Evolutionary conservation across 306 rosid genomes (phyloP).

Genomic region (Rosa rugosa): DNA sequence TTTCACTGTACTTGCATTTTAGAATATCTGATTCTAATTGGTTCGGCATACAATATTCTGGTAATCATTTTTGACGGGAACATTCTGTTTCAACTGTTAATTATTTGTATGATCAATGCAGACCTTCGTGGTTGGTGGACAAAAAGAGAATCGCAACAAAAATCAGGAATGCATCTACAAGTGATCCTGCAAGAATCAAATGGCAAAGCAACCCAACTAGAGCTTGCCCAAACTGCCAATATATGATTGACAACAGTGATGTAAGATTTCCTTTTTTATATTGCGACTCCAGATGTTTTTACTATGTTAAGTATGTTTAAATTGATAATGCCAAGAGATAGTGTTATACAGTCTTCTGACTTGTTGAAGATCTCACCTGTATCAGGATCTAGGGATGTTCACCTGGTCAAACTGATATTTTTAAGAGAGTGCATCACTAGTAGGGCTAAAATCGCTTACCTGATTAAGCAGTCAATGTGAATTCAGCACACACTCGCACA

Average conservation of each 20-base stretch:
- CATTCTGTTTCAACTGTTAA: constrained; percentile 4
- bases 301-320: not conserved
- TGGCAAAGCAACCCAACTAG: constrained; percentile 83
- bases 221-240: constrained; percentile 75
- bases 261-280: constrained; percentile 34
- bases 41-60: not conserved
- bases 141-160: constrained; percentile 84
- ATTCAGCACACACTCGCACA: not conserved
- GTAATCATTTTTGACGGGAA: not conserved
- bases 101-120: constrained; percentile 36
- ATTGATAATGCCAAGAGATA: not conserved
- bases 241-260: constrained; percentile 73
- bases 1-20: not conserved
- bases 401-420: not conserved
- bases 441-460: not conserved
- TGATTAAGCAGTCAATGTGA: not conserved
- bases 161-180: constrained; percentile 67
- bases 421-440: not conserved
- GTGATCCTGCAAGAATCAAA: constrained; percentile 41
- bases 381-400: not conserved
- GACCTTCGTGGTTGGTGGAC: constrained; percentile 79
- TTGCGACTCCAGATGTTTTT: not conserved
- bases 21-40: not conserved
- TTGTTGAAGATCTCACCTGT: not conserved
- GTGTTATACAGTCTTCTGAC: not conserved